A percentile compares a stretch with the other conserved stretches of the same genome.
phyloP scores from a whole-genome alignment of 441 rosid genomes.

The Mallotus japonicus region DNA sequence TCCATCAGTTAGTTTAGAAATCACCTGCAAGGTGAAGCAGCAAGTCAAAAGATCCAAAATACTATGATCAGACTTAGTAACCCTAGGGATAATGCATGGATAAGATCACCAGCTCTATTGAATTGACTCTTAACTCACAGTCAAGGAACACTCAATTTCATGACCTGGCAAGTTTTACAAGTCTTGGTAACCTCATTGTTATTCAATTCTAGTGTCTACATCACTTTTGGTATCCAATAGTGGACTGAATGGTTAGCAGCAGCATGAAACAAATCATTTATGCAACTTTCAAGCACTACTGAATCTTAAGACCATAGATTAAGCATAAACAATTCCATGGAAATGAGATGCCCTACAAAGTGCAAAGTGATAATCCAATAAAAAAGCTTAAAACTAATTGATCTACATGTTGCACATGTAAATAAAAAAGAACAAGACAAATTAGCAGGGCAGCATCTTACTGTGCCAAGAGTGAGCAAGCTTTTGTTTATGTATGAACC shows the following conservation, averaged over 20 bases:
- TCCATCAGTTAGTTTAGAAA: conserved; percentile 60
- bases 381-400: not conserved
- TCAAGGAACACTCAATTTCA: conserved; percentile 10
- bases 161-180: conserved; percentile 13
- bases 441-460: conserved; percentile 26
- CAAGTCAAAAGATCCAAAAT: conserved; percentile 11
- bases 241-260: not conserved
- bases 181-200: not conserved
- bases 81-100: not conserved
- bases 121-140: not conserved
- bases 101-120: not conserved
- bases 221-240: conserved; percentile 8
- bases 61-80: not conserved
- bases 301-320: not conserved
- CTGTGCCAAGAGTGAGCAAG: conserved; percentile 72
- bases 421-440: not conserved
- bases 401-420: not conserved
- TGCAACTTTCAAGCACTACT: not conserved
- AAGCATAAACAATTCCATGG: not conserved
- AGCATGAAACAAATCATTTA: conserved; percentile 10
- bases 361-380: not conserved
- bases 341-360: not conserved
- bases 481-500: conserved; percentile 77
- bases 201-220: not conserved
- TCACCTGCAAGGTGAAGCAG: conserved; percentile 41